Evolutionary conservation across 1,139 yeast species (phyloP).

Genomic region (Meyerozyma sp.): DNA sequence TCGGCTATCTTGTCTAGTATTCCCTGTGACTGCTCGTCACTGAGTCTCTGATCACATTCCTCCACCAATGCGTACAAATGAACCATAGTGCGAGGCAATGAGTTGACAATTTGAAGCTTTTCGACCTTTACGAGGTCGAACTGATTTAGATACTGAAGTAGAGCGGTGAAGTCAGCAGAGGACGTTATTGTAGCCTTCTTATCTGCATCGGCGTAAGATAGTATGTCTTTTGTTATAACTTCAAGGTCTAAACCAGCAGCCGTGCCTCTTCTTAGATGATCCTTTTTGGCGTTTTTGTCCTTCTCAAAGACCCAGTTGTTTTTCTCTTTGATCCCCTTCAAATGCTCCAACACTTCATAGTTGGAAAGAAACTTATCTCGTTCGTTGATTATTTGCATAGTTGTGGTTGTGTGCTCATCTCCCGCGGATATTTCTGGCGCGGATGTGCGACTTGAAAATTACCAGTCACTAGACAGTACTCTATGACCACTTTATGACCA

Average conservation of each 20-base stretch:
- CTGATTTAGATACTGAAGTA: conserved; percentile 48
- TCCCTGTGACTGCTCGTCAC: conserved; percentile 53
- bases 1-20: conserved; percentile 47
- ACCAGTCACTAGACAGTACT: no score
- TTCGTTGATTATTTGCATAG: conserved; percentile 37
- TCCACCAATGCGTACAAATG: conserved; percentile 76
- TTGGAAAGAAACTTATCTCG: conserved; percentile 67
- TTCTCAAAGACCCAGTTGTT: conserved; percentile 41
- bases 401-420: background rate
- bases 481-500: conserved; percentile 2
- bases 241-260: conserved; percentile 53
- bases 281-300: conserved; percentile 18
- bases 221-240: conserved; percentile 59
- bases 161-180: conserved; percentile 43
- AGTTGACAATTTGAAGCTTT: conserved; percentile 75
- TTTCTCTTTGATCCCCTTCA: conserved; percentile 44
- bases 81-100: conserved; percentile 75
- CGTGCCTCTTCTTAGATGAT: conserved; percentile 37
- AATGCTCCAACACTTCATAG: conserved; percentile 63
- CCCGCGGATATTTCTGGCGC: background rate
- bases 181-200: conserved; percentile 39
- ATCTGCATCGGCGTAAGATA: conserved; percentile 42
- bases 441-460: no score
- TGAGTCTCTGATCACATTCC: conserved; percentile 83
- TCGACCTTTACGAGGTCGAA: conserved; percentile 75